These are phyloP conservation scores for Penicillium aurantiogriseum DNA, from an alignment of 2,329 filamentous ascomycete genomes.

Conservation along the genomic window DNA sequence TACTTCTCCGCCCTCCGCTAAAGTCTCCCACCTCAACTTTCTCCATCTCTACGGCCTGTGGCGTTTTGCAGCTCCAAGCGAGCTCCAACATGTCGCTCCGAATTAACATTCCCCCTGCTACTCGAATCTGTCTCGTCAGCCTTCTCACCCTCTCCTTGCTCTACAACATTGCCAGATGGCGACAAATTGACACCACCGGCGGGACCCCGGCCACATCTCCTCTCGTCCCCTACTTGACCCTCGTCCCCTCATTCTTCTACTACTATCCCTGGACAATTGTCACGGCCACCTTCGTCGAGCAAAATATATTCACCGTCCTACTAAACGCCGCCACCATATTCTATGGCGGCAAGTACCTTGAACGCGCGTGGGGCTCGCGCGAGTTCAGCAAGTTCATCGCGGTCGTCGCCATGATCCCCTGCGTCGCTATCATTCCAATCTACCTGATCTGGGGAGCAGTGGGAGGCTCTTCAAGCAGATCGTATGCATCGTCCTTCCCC, in stretches of 20 bases:
- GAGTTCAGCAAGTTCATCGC: conserved; percentile 90
- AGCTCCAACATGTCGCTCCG: conserved; percentile 67
- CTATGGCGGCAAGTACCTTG: conserved; percentile 90
- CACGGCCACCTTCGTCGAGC: conserved; percentile 83
- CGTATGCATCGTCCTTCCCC: conserved; percentile 22
- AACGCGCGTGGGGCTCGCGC: conserved; percentile 88
- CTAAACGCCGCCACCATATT: conserved; percentile 78
- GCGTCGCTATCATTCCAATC: conserved; percentile 69
- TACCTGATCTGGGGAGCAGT: conserved; percentile 73
- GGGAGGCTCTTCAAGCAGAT: conserved; percentile 43
- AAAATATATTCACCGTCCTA: conserved; percentile 82
- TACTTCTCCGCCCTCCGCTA: conserved; percentile 7
- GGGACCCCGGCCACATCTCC: conserved; percentile 47
- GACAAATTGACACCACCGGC: conserved; percentile 66
- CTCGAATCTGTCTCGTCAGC: conserved; percentile 73
- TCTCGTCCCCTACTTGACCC: conserved; percentile 79
- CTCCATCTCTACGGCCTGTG: conserved; percentile 2
- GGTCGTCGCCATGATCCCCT: conserved; percentile 75
- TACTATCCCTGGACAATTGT: conserved; percentile 92
- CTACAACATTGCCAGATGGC: conserved; percentile 61
- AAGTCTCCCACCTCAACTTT: conserved; percentile 10
- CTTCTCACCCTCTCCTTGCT: conserved; percentile 76
- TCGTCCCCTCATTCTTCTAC: conserved; percentile 79
- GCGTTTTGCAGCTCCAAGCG: conserved; percentile 7
- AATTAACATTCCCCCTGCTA: conserved; percentile 90